Percentiles rank a stretch among this genome's conserved stretches.
phyloP scores from a whole-genome alignment of 148 eudicot species.

The Selenicereus undatus region DNA sequence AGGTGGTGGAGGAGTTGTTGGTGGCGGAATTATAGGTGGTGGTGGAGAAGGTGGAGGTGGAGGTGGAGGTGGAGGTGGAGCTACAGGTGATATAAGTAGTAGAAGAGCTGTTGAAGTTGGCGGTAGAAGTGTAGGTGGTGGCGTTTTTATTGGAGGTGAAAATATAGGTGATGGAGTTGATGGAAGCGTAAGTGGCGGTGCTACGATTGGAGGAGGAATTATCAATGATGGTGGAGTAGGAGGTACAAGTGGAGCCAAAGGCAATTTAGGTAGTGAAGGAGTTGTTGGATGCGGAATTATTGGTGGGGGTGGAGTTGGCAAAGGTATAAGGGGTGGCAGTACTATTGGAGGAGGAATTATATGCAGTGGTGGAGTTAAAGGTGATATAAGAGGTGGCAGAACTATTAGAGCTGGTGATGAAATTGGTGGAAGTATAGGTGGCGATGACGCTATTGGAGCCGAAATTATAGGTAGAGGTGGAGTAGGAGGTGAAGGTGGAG shows the following conservation, averaged over 20 bases:
- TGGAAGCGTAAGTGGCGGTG: too few relatives aligned
- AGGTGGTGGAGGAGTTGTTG: too few relatives aligned
- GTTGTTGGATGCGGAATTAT: neutral
- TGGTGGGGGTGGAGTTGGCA: neutral
- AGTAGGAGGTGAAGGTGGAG: neutral
- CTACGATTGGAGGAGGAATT: neutral
- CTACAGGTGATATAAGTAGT: neutral
- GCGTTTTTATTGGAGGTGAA: too few relatives aligned
- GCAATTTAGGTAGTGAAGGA: neutral
- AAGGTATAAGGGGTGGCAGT: too few relatives aligned
- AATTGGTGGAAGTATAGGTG: neutral
- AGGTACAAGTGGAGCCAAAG: neutral
- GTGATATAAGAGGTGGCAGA: neutral
- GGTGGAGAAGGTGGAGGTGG: too few relatives aligned
- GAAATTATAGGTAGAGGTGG: too few relatives aligned
- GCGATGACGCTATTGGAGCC: neutral
- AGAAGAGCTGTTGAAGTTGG: neutral
- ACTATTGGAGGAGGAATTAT: too few relatives aligned
- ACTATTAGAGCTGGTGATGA: neutral
- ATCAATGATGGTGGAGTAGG: neutral
- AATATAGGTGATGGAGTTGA: neutral
- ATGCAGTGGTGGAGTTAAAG: neutral
- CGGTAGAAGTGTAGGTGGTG: neutral
- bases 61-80: neutral
- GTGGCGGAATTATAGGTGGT: too few relatives aligned